Percentiles rank a stretch among this genome's conserved stretches.
phyloP scores from a whole-genome alignment of 2,329 filamentous ascomycete genomes.

The Alternaria rosae region DNA sequence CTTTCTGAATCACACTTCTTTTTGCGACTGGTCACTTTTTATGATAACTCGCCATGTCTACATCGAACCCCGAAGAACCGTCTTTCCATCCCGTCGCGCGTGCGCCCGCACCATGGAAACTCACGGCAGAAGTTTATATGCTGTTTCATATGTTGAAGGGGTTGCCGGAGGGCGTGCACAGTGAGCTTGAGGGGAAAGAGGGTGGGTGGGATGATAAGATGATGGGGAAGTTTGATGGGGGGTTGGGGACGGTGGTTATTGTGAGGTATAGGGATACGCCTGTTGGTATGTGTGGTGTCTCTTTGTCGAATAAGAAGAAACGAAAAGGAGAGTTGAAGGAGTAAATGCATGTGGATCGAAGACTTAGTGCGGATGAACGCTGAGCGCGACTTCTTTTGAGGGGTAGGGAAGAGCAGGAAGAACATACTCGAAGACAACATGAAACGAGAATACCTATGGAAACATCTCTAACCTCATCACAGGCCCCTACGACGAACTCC shows the following conservation, averaged over 20 bases:
- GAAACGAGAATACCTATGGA: no score
- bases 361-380: no score
- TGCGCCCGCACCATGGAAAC: conserved; percentile 35
- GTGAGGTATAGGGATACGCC: conserved; percentile 42
- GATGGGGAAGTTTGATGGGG: conserved; percentile 35
- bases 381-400: not conserved
- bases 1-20: not conserved
- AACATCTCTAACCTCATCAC: not conserved
- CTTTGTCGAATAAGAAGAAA: no score
- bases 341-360: not conserved
- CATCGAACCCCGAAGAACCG: conserved; percentile 4
- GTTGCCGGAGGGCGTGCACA: conserved; percentile 37
- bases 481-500: conserved; percentile 46
- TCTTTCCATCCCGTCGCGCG: conserved; percentile 30
- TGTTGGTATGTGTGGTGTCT: conserved; percentile 35
- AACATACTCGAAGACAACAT: not conserved
- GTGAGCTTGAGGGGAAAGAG: conserved; percentile 32
- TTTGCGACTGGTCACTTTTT: not conserved
- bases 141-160: conserved; percentile 32
- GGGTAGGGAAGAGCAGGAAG: not conserved
- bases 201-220: conserved; percentile 20
- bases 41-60: not conserved
- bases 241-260: conserved; percentile 37
- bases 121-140: conserved; percentile 36
- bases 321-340: no score